Evolutionary conservation across 352 stramenopile species (phyloP).

Genomic region (Phytophthora multivora): DNA sequence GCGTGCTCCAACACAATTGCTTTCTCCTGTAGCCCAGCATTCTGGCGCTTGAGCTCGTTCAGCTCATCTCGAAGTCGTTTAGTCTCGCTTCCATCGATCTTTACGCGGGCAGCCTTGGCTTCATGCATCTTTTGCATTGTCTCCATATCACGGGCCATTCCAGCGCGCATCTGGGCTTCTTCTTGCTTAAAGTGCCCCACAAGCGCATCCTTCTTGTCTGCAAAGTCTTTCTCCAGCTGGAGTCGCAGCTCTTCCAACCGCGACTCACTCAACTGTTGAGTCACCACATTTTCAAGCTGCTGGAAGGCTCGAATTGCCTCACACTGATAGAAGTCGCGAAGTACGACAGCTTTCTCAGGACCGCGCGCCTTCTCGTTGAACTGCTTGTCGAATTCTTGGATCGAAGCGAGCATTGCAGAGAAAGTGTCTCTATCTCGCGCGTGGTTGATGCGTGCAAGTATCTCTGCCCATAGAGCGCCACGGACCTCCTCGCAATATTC

Average conservation of each 20-base stretch:
- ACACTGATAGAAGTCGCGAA: constrained; percentile 59
- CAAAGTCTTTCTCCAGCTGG: constrained; percentile 63
- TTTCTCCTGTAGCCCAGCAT: constrained; percentile 49
- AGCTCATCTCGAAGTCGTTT: constrained; percentile 62
- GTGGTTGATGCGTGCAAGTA: constrained; percentile 23
- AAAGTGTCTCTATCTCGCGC: constrained; percentile 30
- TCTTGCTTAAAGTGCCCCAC: constrained; percentile 71
- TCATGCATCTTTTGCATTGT: constrained; percentile 76
- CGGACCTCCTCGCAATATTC: constrained; percentile 55
- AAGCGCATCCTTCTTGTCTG: constrained; percentile 60
- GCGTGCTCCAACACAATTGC: constrained; percentile 57
- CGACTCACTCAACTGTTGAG: constrained; percentile 56
- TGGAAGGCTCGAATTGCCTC: constrained; percentile 65
- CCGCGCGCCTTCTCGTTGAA: constrained; percentile 56
- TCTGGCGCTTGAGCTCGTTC: constrained; percentile 32
- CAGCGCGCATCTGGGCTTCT: constrained; percentile 59
- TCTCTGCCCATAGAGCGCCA: constrained; percentile 43
- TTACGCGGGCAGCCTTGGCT: constrained; percentile 54
- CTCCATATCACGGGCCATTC: constrained; percentile 64
- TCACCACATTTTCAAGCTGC: constrained; percentile 55
- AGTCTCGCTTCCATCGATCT: constrained; percentile 68
- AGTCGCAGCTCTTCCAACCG: constrained; percentile 55
- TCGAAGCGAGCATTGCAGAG: constrained; percentile 44
- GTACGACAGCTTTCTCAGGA: constrained; percentile 54
- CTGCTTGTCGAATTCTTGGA: constrained; percentile 57